Evolutionary conservation across 2,329 filamentous ascomycete species (phyloP).

Genomic region (Calycina herbarum): DNA sequence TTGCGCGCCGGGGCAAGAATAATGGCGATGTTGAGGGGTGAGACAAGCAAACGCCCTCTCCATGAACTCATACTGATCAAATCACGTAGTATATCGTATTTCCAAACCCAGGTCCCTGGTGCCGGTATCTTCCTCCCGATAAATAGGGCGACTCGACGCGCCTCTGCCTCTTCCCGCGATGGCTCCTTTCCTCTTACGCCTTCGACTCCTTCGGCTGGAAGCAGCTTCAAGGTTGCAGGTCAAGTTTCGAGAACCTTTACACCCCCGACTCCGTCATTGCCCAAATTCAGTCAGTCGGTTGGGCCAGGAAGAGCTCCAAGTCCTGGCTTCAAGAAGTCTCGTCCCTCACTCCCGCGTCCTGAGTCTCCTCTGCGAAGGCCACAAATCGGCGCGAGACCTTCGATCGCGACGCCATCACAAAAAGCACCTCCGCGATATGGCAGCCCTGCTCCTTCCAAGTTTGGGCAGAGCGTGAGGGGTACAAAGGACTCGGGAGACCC

Average conservation of each 20-base stretch:
- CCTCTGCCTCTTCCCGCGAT: constrained; percentile 53
- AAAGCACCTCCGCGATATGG: constrained; percentile 58
- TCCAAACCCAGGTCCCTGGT: constrained; percentile 73
- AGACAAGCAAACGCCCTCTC: constrained; percentile 39
- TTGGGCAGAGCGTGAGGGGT: constrained; percentile 64
- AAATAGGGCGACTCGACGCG: constrained; percentile 72
- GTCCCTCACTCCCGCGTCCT: constrained; percentile 80
- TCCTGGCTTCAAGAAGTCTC: constrained; percentile 68
- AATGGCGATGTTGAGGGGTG: constrained; percentile 95
- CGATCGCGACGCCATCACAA: constrained; percentile 54
- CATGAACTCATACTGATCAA: constrained; percentile 28
- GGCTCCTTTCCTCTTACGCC: constrained; percentile 66
- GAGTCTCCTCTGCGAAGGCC: constrained; percentile 79
- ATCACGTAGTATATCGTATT: constrained; percentile 66
- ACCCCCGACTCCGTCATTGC: constrained; percentile 63
- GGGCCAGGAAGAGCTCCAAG: constrained; percentile 69
- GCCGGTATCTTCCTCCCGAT: constrained; percentile 93
- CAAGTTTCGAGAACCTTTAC: constrained; percentile 57
- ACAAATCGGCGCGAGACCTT: constrained; percentile 57
- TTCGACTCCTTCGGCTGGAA: constrained; percentile 57
- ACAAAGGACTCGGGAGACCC: constrained; percentile 56
- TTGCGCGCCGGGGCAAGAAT: constrained; percentile 85
- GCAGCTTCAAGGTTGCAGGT: constrained; percentile 47
- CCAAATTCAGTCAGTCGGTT: constrained; percentile 87
- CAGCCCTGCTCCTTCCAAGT: constrained; percentile 61